Base-by-base conservation (phyloP, 2,329 filamentous ascomycete genomes). In the Hypoxylon sp. region DNA sequence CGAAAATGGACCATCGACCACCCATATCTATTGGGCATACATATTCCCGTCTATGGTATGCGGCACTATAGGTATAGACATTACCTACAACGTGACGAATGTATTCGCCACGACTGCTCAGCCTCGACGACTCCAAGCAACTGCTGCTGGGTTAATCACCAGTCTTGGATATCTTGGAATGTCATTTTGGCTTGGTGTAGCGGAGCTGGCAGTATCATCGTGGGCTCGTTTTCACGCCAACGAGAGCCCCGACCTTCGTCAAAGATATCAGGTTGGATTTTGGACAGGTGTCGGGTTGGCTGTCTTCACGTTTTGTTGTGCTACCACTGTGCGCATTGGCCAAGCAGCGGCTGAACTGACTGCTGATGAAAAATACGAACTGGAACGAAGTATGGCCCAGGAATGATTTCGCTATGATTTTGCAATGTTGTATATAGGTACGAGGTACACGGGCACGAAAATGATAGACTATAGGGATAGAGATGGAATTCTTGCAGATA, bases 81-180 rank as follows among this genome's bases (percentile, higher is more conserved):
- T 94, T 60, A 89, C 88, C 6, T 94, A 91, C 80, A 93, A 91
- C 75, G 86, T 94, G 1, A 87, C 89, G 17, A 94, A 92, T 74
- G 87, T 94, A 65, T 94, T 92, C 79, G 91, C 93, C 77, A 93
- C 91, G 0, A 93, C 91, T 0, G 87, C 86, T 13, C 82, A 94
- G 69, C 91, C 92, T 0, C 83, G 83, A 3, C 84, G 86, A 11
- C 84, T 89, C 54, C 92, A 95, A 76, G 92, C 91, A 0, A 82
- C 93, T 0, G 92, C 91, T 0, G 91, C 92, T 0, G 91, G 89
- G 0, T 78, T 94, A 50, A 89, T 92, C 74, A 93, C 92, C 79
- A 89, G 87, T 52, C 79, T 93, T 1, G 76, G 93, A 31, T 92
- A 93, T 73, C 82, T 94, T 7, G 90, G 91, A 8, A 91, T 93